phyloP scores from a whole-genome alignment of 2,329 filamentous ascomycete genomes.

The Xylaria digitata region DNA sequence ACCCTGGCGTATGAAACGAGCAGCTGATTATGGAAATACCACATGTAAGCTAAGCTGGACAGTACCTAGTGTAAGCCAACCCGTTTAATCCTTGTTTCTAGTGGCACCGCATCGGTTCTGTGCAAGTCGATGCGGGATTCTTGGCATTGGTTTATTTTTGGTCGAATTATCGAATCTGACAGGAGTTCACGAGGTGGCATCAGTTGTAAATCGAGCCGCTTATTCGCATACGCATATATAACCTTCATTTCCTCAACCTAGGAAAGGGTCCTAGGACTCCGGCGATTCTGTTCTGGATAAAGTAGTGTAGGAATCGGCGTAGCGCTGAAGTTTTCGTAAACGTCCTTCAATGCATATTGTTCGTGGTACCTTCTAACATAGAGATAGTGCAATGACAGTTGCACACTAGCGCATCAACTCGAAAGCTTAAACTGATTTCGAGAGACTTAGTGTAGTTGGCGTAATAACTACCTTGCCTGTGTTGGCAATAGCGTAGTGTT shows the following conservation, averaged over 20 bases:
- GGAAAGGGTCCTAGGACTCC: neutral
- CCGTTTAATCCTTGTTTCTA: constrained; percentile 7
- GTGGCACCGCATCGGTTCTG: neutral
- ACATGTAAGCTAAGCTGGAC: neutral
- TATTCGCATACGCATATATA: neutral
- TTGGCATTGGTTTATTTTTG: constrained; percentile 8
- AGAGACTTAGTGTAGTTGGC: neutral
- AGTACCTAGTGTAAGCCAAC: neutral
- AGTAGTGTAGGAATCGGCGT: neutral
- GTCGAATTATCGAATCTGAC: neutral
- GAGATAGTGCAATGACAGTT: neutral
- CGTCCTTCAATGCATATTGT: neutral
- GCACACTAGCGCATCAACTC: neutral
- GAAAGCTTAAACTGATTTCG: neutral
- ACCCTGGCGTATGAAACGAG: constrained; percentile 23
- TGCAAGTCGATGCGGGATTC: neutral
- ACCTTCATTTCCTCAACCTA: neutral
- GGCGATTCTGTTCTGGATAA: no score
- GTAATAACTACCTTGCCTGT: neutral
- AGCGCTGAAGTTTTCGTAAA: neutral
- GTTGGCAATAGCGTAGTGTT: constrained; percentile 1
- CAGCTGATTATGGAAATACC: constrained; percentile 13
- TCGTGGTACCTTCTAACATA: neutral
- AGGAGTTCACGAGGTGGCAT: constrained; percentile 5
- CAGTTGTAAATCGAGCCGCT: neutral